Conservation (phyloP, 1,139 yeast species). For the Candida neerlandica region DNA sequence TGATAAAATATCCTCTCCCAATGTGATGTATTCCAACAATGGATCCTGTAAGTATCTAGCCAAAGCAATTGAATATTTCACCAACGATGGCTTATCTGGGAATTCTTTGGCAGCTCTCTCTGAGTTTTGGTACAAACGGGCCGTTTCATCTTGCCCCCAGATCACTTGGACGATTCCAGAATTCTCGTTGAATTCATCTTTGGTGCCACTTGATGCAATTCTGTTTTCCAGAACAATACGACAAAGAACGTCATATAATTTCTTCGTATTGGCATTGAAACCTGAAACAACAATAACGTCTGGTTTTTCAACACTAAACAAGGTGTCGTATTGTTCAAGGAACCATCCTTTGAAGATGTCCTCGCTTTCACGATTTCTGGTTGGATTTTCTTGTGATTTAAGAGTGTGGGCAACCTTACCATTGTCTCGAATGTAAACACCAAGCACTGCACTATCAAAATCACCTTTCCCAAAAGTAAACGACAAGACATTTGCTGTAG, state of each 20-base stretch:
- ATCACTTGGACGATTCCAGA: slow-evolving; percentile 58
- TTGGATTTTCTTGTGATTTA: slow-evolving; percentile 79
- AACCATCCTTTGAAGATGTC: slow-evolving; percentile 59
- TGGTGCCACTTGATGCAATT: slow-evolving; percentile 53
- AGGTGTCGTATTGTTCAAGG: neutral
- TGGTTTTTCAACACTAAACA: slow-evolving; percentile 50
- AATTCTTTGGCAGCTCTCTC: slow-evolving; percentile 75
- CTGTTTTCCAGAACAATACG: slow-evolving; percentile 61
- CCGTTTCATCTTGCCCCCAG: slow-evolving; percentile 94
- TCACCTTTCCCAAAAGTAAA: slow-evolving; percentile 87
- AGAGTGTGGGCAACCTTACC: slow-evolving; percentile 77
- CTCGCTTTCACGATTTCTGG: slow-evolving; percentile 52
- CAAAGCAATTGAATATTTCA: slow-evolving; percentile 84
- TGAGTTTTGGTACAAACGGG: slow-evolving; percentile 83
- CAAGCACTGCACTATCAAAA: slow-evolving; percentile 83
- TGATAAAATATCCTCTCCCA: slow-evolving; percentile 73
- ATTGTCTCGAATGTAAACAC: slow-evolving; percentile 73
- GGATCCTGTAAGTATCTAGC: slow-evolving; percentile 94
- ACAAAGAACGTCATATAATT: slow-evolving; percentile 58
- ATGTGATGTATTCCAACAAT: slow-evolving; percentile 78
- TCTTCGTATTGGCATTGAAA: slow-evolving; percentile 72
- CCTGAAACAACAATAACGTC: slow-evolving; percentile 93
- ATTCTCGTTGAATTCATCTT: slow-evolving; percentile 36
- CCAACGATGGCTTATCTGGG: slow-evolving; percentile 82
- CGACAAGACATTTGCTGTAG: slow-evolving; percentile 81